Evolutionary conservation across 139 green algal species (phyloP), one percentile per base, ranked within the genome.

Genomic region (Coccomyxa sp.): DNA sequence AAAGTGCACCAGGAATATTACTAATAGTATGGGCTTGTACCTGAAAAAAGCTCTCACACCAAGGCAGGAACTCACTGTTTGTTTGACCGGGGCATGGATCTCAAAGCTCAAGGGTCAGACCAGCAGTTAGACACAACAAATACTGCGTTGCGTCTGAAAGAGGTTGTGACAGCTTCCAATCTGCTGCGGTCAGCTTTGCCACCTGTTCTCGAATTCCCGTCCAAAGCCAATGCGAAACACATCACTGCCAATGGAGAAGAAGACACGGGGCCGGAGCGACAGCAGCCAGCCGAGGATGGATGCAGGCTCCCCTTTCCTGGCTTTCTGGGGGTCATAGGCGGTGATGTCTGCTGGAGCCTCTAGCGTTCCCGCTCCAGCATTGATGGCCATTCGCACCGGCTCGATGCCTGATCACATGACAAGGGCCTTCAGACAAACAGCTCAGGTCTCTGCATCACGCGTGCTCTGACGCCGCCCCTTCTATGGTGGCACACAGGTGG

Each of bases 291-390:
- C 63, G 18, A 71, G 63, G 63, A 25, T 71, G 63, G 63, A 71
- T 71, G 18, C 18, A 21, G 18, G 71, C 71, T 32, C 23, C 71
- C 71, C 63, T 71, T 21, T 25, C 71, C 23, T 18, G 71, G 71
- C 14, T 32, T 77, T 18, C 27, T 31, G 14, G 59, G 92, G 84
- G 80, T 95, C 92, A 82, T 94, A 92, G 86, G 93, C 89, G 10
- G 86, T 91, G 68, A 93, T 85, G 38, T 83, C 77, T 3, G 87
- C 82, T 13, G 92, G 92, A 31, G 85, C 88, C 83, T 95, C 87
- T 38, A 87, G 86, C 13, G 92, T 95, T 81, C 82, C 81, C 23
- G 90, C 79, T 28, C 90, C 90, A 79, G 90, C 91, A 45, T 90
- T 89, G 32, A 85, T 85, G 27, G 83, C 81, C 51, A 91, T 76